Evolutionary conservation across 345 rosid genomes (phyloP).

Genomic region (Trapa bicornis): DNA sequence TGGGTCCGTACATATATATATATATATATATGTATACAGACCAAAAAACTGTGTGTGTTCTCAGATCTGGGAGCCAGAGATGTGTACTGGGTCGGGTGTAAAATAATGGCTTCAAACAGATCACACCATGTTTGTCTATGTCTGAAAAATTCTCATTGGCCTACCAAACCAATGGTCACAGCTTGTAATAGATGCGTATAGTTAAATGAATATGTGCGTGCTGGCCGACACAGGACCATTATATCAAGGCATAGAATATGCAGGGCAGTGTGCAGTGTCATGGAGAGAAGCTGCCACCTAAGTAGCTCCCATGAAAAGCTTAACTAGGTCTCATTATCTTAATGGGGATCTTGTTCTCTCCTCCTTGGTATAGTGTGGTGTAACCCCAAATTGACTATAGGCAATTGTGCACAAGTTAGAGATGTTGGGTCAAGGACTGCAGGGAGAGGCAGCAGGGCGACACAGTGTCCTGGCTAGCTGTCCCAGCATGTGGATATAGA

Average conservation of each 20-base stretch:
- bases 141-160: neutral
- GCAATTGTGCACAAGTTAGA: neutral
- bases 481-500: slow-evolving; percentile 13
- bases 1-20: too few species aligned
- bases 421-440: slow-evolving; percentile 25
- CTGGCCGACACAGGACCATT: neutral
- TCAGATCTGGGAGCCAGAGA: too few species aligned
- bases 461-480: slow-evolving; percentile 14
- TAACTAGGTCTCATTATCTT: too few species aligned
- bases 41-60: too few species aligned
- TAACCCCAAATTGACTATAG: too few species aligned
- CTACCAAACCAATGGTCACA: neutral
- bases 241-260: neutral
- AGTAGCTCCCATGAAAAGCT: slow-evolving; percentile 6
- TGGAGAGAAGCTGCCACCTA: slow-evolving; percentile 4
- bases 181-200: neutral
- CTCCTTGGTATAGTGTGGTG: too few species aligned
- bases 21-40: too few species aligned
- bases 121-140: too few species aligned
- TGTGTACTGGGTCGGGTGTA: too few species aligned
- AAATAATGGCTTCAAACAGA: too few species aligned
- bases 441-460: neutral
- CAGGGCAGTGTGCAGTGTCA: neutral
- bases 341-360: too few species aligned
- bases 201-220: neutral